Conservation (phyloP, 106 monocot species). For the Acorus gramineus region DNA sequence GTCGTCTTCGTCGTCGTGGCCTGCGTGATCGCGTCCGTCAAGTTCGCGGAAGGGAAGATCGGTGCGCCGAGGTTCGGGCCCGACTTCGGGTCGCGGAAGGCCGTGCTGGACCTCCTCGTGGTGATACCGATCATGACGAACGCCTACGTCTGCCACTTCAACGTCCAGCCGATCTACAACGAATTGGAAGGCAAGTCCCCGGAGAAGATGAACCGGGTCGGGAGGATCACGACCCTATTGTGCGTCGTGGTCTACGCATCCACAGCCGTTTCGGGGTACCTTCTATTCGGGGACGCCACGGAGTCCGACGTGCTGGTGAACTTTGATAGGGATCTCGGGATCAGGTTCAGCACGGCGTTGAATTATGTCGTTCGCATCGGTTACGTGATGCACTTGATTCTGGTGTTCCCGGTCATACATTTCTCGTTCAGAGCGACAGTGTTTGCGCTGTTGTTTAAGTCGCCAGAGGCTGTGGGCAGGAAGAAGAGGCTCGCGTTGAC, state of each 20-base stretch:
- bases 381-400: conserved; percentile 74
- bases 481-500: conserved; percentile 46
- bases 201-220: conserved; percentile 10
- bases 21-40: no score
- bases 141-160: conserved; percentile 4
- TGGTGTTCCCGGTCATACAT: conserved; percentile 81
- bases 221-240: conserved; percentile 5
- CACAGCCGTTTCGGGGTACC: conserved; percentile 7
- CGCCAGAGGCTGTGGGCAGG: conserved; percentile 17
- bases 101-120: no score
- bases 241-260: conserved; percentile 6
- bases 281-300: conserved; percentile 7
- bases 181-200: not conserved
- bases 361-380: conserved; percentile 61
- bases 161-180: conserved; percentile 14
- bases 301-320: conserved; percentile 9
- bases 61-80: no score
- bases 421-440: conserved; percentile 79
- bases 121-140: no score
- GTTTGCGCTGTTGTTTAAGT: conserved; percentile 35
- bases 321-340: conserved; percentile 8
- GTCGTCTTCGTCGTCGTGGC: no score
- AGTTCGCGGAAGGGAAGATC: no score
- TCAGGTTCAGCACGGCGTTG: conserved; percentile 6
- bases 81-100: no score